These are phyloP conservation scores for Eucalyptus pauciflora DNA, from an alignment of 345 rosid genomes.

Conservation along the genomic window DNA sequence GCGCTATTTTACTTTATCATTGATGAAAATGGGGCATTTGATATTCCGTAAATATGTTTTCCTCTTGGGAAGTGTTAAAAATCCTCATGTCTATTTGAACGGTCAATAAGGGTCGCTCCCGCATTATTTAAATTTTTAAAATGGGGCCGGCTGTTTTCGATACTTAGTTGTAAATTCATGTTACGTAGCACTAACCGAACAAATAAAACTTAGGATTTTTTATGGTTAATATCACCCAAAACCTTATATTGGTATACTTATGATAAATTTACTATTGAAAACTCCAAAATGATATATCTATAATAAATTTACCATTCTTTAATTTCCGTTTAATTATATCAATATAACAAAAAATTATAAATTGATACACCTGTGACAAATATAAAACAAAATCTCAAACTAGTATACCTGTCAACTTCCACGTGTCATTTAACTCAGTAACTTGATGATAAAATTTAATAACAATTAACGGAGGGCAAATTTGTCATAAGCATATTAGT, in stretches of 20 bases:
- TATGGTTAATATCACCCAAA: too few relatives aligned
- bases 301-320: too few relatives aligned
- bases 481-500: not conserved
- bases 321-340: too few relatives aligned
- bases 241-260: accelerated
- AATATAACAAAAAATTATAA: too few relatives aligned
- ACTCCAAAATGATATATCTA: too few relatives aligned
- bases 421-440: too few relatives aligned
- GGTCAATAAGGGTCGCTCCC: not conserved
- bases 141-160: not conserved
- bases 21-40: not conserved
- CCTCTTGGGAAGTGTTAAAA: not conserved
- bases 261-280: too few relatives aligned
- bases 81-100: not conserved
- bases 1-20: not conserved
- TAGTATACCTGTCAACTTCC: accelerated
- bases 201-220: too few relatives aligned
- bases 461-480: accelerated
- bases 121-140: not conserved
- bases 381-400: too few relatives aligned
- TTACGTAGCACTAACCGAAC: not conserved
- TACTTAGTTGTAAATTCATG: not conserved
- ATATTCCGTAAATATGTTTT: too few relatives aligned
- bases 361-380: accelerated
- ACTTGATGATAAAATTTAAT: too few relatives aligned